Evolutionary conservation across 2,329 filamentous ascomycete genomes (phyloP).

Genomic region (Pseudonectria buxi): DNA sequence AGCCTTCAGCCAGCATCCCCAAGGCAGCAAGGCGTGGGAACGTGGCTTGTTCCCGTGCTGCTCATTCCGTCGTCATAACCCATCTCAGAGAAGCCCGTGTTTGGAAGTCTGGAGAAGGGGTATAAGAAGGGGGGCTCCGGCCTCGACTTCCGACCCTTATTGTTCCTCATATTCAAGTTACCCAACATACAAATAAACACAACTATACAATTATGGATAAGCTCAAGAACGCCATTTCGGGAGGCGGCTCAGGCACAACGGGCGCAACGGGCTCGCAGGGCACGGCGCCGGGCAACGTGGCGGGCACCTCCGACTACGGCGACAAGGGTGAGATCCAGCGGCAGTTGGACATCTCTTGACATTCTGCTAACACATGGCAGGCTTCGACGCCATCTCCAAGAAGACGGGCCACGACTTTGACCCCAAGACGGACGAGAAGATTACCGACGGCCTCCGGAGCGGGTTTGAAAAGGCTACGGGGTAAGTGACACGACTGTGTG

Average conservation of each 20-base stretch:
- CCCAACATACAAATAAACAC: background rate
- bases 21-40: no score
- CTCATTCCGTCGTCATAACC: no score
- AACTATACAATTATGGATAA: conserved; percentile 29
- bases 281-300: conserved; percentile 6
- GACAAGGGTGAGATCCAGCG: conserved; percentile 29
- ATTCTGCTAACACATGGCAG: conserved; percentile 12
- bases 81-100: background rate
- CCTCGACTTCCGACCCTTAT: background rate
- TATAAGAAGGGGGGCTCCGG: conserved; percentile 11
- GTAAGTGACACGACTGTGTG: conserved; percentile 18
- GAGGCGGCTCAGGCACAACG: conserved; percentile 10
- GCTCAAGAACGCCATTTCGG: conserved; percentile 28
- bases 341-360: no score
- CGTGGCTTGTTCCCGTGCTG: no score
- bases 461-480: conserved; percentile 32
- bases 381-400: conserved; percentile 23
- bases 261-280: conserved; percentile 8
- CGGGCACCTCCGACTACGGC: conserved; percentile 26
- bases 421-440: conserved; percentile 31
- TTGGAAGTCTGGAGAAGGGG: background rate
- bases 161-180: background rate
- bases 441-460: conserved; percentile 29
- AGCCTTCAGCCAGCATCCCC: no score
- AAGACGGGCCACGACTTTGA: conserved; percentile 30